Base-by-base conservation (phyloP, 495 filamentous ascomycete genomes). In the Immersiella caudata region DNA sequence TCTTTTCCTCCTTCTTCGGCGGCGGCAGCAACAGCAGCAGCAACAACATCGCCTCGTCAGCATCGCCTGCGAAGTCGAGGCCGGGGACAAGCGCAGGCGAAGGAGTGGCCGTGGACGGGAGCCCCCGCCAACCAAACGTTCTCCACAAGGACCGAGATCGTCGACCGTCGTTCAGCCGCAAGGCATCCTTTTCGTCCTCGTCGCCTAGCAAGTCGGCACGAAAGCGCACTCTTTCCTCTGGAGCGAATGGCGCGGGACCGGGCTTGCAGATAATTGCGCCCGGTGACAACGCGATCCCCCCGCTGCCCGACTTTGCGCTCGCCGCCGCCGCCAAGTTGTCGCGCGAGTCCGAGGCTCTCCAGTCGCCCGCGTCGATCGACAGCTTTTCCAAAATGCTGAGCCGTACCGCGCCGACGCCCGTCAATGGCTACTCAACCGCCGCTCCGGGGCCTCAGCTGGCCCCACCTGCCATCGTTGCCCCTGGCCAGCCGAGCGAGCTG, bases 91-190 rank as follows among this genome's bases (percentile, higher is more conserved):
- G 79, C 65, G 76, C 78, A 14, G 79, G 76, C 46, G 78, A 78
- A 60, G 49, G 12, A 24, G 25, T 20, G 55, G 36, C 20, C 66
- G 11, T 67, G 54, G 60, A 60, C 49, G 59, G 25, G 24, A 71
- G 64, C 22, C 72, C 72, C 25, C 72, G 69, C 21, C 72, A 75
- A 58, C 73, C 67, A 36, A 78, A 77, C 72, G 68, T 76, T 46
- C 71, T 79, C 52, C 76, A 73, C 66, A 83, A 83, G 70, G 79
- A 82, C 52, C 79, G 77, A 68, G 80, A 84, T 51, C 80, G 80
- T 66, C 76, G 78, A 36, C 75, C 78, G 63, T 84, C 82, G 46
- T 81, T 82, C 68, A 73, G 75, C 51, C 77, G 77, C 67, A 82
- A 77, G 62, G 58, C 79, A 60, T 82, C 80, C 40, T 78, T 83